A percentile compares a stretch with the other conserved stretches of the same genome.
These are phyloP conservation scores for Gossypium schwendimanii DNA, from an alignment of 441 rosid species.

Conservation along the genomic window DNA sequence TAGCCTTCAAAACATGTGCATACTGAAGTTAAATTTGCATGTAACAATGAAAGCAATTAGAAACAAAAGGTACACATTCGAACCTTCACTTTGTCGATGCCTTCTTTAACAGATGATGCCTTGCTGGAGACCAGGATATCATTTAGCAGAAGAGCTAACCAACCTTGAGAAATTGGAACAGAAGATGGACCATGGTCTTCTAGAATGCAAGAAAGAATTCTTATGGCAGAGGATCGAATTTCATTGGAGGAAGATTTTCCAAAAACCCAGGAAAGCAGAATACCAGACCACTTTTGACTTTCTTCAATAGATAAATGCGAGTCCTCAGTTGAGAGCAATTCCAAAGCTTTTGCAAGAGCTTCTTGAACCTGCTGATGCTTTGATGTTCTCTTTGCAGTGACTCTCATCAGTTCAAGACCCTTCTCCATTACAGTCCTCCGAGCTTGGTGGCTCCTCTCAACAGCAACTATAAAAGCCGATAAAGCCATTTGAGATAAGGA, in stretches of 20 bases:
- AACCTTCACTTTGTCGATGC: slow-evolving; percentile 65
- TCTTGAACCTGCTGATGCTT: slow-evolving; percentile 73
- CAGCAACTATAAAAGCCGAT: slow-evolving; percentile 75
- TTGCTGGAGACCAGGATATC: slow-evolving; percentile 58
- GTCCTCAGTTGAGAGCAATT: slow-evolving; percentile 57
- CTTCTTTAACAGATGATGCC: slow-evolving; percentile 46
- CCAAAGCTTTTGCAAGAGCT: slow-evolving; percentile 77
- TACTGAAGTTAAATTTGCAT: slow-evolving; percentile 9
- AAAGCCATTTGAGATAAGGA: slow-evolving; percentile 71
- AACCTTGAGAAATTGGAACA: slow-evolving; percentile 85
- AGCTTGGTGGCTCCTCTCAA: slow-evolving; percentile 71
- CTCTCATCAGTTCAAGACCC: slow-evolving; percentile 85
- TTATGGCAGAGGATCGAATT: slow-evolving; percentile 59
- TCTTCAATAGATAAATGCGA: slow-evolving; percentile 73
- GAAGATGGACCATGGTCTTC: slow-evolving; percentile 72
- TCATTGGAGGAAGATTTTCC: slow-evolving; percentile 55
- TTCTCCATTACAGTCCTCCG: slow-evolving; percentile 61
- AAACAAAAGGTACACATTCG: slow-evolving; percentile 12
- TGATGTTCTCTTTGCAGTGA: slow-evolving; percentile 53
- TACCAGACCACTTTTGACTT: slow-evolving; percentile 85
- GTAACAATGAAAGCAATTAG: background rate
- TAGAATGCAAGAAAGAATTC: slow-evolving; percentile 72
- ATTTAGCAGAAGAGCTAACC: slow-evolving; percentile 72
- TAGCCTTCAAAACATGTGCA: background rate
- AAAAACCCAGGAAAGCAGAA: slow-evolving; percentile 74